Base-by-base conservation (phyloP, 768 basidiomycete species). In the Tylopilus subfusipes region DNA sequence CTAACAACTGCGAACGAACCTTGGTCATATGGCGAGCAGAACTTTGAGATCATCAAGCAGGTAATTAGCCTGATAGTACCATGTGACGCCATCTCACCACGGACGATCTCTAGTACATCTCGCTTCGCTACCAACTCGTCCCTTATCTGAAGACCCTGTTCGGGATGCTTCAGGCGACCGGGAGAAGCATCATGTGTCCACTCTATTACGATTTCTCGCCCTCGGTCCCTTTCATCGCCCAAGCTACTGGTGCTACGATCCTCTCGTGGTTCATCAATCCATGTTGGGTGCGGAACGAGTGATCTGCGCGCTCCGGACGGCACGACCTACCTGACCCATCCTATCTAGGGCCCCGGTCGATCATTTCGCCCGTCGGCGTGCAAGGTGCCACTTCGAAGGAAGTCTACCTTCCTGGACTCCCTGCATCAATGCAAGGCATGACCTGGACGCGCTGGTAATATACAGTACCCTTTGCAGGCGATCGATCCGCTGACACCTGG, bases 121-220 rank as follows among this genome's bases (percentile, higher is more conserved):
- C 64, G 5, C 56, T 72, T n/a, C 66, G 74, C n/a, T 74, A 74
- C 57, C 69, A 72, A 55, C 56, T 73, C 19, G 53, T 66, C 2
- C 71, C 68, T 9, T 72, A 73, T 21, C 21, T 40, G 39, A 50
- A 42, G 21, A 42, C 14, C 27, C 27, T 33, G 30, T 25, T 34
- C 59, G 49, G 58, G 49, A 63, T 63, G 63, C 62, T 75, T 12
- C 74, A 72, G 44, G 52, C 56, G 21, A 66, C 67, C 3, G 67
- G 70, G 13, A 59, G 55, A 47, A 70, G 65, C 9, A 68, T 73
- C 36, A 68, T 73, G 68, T 60, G 70, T 19, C 65, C 67, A 3
- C 58, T 74, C 3, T 72, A 69, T 50, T 68, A 66, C 53, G 69
- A 73, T 53, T 73, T 75, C 49, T 68, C 66, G 4, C 44, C 16